Evolutionary conservation across 2,329 filamentous ascomycete species (phyloP), one percentile per base, ranked within the genome.

Genomic region (Xylaria sp.): DNA sequence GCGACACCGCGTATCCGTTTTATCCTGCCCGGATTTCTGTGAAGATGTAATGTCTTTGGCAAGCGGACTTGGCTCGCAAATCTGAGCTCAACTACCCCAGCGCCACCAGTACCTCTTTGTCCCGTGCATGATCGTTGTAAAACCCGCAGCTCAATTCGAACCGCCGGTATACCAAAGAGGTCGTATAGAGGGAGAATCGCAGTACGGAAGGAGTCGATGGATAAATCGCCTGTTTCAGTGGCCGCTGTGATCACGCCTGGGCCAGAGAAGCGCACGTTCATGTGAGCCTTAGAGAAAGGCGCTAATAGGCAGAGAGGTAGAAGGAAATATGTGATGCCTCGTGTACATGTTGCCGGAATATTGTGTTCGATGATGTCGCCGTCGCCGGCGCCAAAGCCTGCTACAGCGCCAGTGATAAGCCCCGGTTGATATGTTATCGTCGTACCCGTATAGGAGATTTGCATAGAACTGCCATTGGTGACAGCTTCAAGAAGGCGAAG

Each of bases 361-460:
- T 90, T 89, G 84, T 97, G 94, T 77, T 90, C 89, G 76, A 98
- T 89, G 48, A 97, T 88, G 75, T 95, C 92, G 76, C 90, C 88
- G 56, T 88, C 76, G 59, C 72, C 85, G 46, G 92, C 91, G 75
- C 93, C 93, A 59, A 91, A 87, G 20, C 93, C 72, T 23, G 92
- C 86, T 28, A 92, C 89, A 56, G 91, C 92, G 70, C 96, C 96
- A 0, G 94, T 96, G 76, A 99, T 97, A 50, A 99, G 85, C 44
- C 96, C 96, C 0, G 96, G 96, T 73, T 93, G 92, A 83, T 97
- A 99, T 46, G 94, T 91, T 65, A 99, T 88, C 0, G 94, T 94
- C 0, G 96, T 98, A 78, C 96, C 96, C 1, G 94, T 98, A 83
- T 97, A 96, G 12, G 94, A 97, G 75, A 99, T 97, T 78, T 98